Evolutionary conservation across 768 basidiomycete genomes (phyloP), one percentile per base, ranked within the genome.

Genomic region (Boletus sensibilis): DNA sequence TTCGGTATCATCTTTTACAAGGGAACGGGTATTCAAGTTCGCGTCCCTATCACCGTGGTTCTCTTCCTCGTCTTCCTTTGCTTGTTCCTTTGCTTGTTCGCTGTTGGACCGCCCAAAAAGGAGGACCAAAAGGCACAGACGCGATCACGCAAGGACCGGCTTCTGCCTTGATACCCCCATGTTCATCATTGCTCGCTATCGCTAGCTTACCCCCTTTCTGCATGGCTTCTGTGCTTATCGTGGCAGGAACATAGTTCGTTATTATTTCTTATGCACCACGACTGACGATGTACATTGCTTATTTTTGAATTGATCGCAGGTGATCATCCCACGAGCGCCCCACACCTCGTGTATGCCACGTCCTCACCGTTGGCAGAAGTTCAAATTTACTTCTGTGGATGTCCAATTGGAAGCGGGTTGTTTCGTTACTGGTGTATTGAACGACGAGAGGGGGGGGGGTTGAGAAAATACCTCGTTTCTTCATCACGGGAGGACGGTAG

Each of bases 1-100:
- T 68, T 79, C 46, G 55, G 52, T 5, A 45, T 71, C 40, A 50
- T 64, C 35, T 74, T 71, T 59, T 74, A 78, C 55, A 5, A 57
- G 5, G 25, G 37, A 2, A 72, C 71, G 29, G 64, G 46, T 2
- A 42, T 54, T 7, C 21, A 53, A n/a, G 68, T 73, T 18, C 74
- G 68, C 23, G 40, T 70, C 12, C 58, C 71, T 6, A 59, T 70
- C 14, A 64, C 62, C 16, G 5, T 69, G 34, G 52, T 67, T 1
- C 68, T 73, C 37, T 52, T 64, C 16, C 0, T 72, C 7, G 27
- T 64, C 29, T 21, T 59, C 11, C 31, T 68, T 6, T 63, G 60
- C 13, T 52, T 78, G 10, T 58, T 66, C 38, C 72, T 70, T 60
- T 75, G 68, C 55, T 44, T 73, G 52, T 57, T 62, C 43, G 63